Percentiles rank a stretch among this genome's conserved stretches.
These are phyloP conservation scores for Stemphylium lycopersici DNA, from an alignment of 2,329 filamentous ascomycete genomes.

Conservation along the genomic window DNA sequence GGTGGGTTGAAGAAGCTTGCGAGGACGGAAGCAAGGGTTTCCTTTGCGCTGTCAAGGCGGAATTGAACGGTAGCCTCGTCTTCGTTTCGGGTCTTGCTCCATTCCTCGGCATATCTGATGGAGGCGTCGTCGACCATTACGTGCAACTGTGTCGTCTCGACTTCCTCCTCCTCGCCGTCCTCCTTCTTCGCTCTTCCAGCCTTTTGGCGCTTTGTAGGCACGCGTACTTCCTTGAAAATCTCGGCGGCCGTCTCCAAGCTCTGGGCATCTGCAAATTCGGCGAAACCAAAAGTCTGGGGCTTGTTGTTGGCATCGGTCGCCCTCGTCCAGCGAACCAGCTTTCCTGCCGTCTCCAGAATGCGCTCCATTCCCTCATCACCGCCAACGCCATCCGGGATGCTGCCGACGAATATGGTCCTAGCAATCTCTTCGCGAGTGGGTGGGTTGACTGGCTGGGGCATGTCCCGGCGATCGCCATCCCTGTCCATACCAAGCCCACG, in stretches of 20 bases:
- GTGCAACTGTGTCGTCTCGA: constrained; percentile 73
- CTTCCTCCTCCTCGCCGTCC: constrained; percentile 44
- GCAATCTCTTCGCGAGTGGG: constrained; percentile 90
- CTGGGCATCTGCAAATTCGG: constrained; percentile 90
- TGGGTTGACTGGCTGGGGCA: constrained; percentile 73
- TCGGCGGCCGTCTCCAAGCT: constrained; percentile 85
- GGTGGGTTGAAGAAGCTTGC: constrained; percentile 73
- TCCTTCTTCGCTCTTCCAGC: constrained; percentile 54
- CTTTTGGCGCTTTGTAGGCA: constrained; percentile 78
- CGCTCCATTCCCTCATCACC: constrained; percentile 80
- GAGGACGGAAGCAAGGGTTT: constrained; percentile 71
- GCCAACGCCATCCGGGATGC: constrained; percentile 78
- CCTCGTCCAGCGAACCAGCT: constrained; percentile 83
- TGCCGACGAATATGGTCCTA: constrained; percentile 87
- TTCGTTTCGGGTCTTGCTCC: constrained; percentile 70
- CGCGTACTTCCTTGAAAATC: constrained; percentile 78
- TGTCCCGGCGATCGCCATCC: constrained; percentile 68
- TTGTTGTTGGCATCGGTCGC: constrained; percentile 79
- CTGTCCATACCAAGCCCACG: constrained; percentile 65
- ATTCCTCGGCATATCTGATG: constrained; percentile 83
- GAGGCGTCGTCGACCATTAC: constrained; percentile 81
- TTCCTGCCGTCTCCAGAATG: constrained; percentile 77
- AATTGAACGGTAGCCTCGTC: constrained; percentile 67
- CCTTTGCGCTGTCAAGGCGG: constrained; percentile 71
- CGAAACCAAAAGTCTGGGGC: constrained; percentile 89